Conservation (phyloP, 2,329 filamentous ascomycete species). For the Zelopaecilomyces penicillatus region DNA sequence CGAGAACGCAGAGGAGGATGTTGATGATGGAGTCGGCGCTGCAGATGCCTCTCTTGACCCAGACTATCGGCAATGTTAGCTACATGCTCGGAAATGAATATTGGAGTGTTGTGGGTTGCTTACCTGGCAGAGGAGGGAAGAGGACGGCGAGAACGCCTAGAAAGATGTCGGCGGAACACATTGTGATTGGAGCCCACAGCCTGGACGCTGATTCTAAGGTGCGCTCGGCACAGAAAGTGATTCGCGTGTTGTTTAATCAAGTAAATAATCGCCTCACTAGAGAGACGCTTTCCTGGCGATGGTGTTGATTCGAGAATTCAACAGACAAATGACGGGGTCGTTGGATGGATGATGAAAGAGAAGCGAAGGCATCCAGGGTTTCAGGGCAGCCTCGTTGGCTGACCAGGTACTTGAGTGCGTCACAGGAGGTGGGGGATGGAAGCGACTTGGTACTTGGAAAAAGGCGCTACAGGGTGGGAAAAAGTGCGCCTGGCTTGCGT, state of each 20-base stretch:
- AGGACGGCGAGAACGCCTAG: constrained; percentile 33
- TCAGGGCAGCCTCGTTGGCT: too few species aligned
- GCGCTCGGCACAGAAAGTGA: background rate
- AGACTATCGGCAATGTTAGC: constrained; percentile 53
- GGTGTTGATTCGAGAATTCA: background rate
- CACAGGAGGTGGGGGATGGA: too few species aligned
- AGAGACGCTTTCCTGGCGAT: background rate
- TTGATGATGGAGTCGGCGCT: constrained; percentile 91
- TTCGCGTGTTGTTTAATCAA: background rate
- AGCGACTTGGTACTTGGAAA: too few species aligned
- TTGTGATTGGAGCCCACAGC: constrained; percentile 19
- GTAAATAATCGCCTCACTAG: background rate
- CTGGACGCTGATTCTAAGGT: too few species aligned
- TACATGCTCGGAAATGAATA: too few species aligned
- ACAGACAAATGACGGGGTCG: background rate
- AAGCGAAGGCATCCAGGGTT: constrained; percentile 1
- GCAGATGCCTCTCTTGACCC: constrained; percentile 94
- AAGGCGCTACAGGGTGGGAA: too few species aligned
- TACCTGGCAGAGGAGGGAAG: constrained; percentile 42
- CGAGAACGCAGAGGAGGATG: constrained; percentile 75
- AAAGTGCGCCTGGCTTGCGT: constrained; percentile 4
- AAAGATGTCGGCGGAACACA: constrained; percentile 55
- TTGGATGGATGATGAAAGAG: constrained; percentile 3
- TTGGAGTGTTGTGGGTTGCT: background rate
- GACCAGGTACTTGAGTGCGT: too few species aligned